A percentile compares a stretch with the other conserved stretches of the same genome.
phyloP scores from a whole-genome alignment of 2,329 filamentous ascomycete species.

The Clarireedia paspali region DNA sequence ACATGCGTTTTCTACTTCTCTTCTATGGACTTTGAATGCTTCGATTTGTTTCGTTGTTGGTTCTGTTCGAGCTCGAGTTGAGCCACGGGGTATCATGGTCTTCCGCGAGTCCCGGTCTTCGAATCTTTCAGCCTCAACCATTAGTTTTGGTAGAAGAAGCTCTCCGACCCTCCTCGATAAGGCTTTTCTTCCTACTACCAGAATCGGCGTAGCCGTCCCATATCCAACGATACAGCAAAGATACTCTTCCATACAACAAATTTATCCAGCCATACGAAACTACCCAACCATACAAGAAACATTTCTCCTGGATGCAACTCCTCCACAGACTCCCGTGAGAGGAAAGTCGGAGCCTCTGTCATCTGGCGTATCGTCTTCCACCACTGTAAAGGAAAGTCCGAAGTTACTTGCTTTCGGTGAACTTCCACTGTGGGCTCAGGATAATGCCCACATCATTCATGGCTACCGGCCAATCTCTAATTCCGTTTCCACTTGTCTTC shows the following conservation, averaged over 20 bases:
- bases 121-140: background rate
- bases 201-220: background rate
- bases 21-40: background rate
- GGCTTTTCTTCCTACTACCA: background rate
- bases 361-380: background rate
- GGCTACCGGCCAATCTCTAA: conserved; percentile 37
- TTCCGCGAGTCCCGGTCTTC: background rate
- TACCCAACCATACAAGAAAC: background rate
- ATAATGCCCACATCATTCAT: conserved; percentile 34
- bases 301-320: conserved; percentile 2
- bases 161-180: background rate
- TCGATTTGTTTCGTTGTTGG: background rate
- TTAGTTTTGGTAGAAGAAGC: background rate
- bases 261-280: background rate
- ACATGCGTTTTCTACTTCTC: background rate
- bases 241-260: too few species aligned
- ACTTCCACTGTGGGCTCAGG: conserved; percentile 36
- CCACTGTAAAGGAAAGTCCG: background rate
- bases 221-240: background rate
- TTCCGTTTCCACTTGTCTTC: conserved; percentile 32
- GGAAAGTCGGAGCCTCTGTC: background rate
- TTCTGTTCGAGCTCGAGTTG: background rate
- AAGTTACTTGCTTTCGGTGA: conserved; percentile 20
- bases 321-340: background rate
- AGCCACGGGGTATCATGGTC: conserved; percentile 2